Percentiles rank a stretch among this genome's conserved stretches.
Conservation (phyloP, 768 basidiomycete species). For the Naganishia vishniacii region DNA sequence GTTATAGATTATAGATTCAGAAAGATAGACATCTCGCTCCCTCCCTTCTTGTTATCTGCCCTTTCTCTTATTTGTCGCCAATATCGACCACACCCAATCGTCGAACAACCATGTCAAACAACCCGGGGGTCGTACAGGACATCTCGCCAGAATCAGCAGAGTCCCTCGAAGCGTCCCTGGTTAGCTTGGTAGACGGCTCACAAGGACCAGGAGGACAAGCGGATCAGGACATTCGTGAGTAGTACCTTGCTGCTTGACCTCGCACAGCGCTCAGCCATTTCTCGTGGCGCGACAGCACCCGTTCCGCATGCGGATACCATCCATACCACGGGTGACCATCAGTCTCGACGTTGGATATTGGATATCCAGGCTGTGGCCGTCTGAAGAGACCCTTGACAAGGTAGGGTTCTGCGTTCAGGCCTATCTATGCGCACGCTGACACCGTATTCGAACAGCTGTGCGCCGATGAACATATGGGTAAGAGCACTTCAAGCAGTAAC, state of each 20-base stretch:
- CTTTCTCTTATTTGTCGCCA: no score
- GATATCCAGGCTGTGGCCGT: slow-evolving; percentile 15
- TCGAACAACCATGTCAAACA: slow-evolving; percentile 25
- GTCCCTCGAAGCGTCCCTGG: slow-evolving; percentile 37
- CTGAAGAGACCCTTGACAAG: slow-evolving; percentile 7
- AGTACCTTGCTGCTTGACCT: not conserved
- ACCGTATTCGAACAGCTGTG: slow-evolving; percentile 38
- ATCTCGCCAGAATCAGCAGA: slow-evolving; percentile 36
- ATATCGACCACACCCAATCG: no score
- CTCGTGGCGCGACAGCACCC: not conserved
- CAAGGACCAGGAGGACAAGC: not conserved
- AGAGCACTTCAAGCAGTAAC: not conserved
- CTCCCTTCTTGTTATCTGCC: no score
- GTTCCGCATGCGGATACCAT: slow-evolving; percentile 19
- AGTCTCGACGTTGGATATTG: slow-evolving; percentile 9
- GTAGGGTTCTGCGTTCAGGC: not conserved
- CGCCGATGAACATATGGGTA: slow-evolving; percentile 46
- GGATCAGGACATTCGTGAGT: slow-evolving; percentile 33
- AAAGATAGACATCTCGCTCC: no score
- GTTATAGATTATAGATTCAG: no score
- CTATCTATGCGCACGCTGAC: not conserved
- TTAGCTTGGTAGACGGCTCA: slow-evolving; percentile 36
- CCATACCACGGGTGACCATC: not conserved
- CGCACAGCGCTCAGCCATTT: not conserved
- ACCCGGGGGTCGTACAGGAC: slow-evolving; percentile 27